A percentile compares a stretch with the other conserved stretches of the same genome.
Evolutionary conservation across 345 rosid genomes (phyloP).

Genomic region (Eucalyptus decipiens): DNA sequence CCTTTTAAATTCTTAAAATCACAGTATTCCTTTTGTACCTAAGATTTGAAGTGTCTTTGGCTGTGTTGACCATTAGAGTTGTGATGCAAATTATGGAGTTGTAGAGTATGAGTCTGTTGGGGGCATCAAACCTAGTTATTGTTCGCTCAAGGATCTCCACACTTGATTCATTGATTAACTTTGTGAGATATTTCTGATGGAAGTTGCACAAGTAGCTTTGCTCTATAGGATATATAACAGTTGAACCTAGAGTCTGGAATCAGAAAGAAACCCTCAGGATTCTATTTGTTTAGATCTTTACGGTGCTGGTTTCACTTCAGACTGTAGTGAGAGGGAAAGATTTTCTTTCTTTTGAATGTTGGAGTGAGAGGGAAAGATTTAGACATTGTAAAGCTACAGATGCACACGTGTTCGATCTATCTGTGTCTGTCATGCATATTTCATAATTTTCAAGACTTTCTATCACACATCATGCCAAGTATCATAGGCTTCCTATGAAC

Average conservation of each 20-base stretch:
- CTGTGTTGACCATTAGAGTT: neutral
- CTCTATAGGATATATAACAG: neutral
- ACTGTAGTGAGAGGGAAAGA: neutral
- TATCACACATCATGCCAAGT: neutral
- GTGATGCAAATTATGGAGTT: neutral
- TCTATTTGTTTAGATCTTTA: neutral
- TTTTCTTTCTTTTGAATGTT: neutral
- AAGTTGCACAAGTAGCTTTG: neutral
- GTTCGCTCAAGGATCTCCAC: neutral
- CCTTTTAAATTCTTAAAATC: neutral
- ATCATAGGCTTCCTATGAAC: neutral
- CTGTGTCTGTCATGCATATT: neutral
- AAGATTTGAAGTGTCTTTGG: neutral
- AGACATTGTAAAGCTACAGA: neutral
- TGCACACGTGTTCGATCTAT: neutral
- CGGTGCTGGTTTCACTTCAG: neutral
- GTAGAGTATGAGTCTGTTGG: neutral
- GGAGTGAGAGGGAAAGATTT: neutral
- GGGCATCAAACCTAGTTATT: neutral
- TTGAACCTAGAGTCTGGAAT: neutral
- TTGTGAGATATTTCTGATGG: neutral
- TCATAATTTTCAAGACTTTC: neutral
- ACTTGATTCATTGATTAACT: neutral
- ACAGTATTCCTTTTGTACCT: neutral
- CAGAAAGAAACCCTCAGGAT: neutral